Evolutionary conservation across 1,284 basidiomycete species (phyloP).

Genomic region (Austroboletus novae-zelandiae): DNA sequence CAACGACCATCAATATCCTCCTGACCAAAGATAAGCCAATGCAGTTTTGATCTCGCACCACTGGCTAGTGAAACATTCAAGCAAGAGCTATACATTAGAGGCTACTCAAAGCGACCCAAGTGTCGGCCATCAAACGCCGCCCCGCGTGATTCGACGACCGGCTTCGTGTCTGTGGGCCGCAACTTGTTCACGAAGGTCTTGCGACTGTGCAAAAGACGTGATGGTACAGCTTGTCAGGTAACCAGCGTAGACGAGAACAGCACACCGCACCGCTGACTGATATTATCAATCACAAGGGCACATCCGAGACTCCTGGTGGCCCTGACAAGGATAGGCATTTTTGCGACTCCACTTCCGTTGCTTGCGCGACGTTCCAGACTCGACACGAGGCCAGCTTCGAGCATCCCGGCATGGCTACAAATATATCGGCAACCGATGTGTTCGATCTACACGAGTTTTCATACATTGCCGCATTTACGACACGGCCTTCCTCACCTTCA

Average conservation of each 20-base stretch:
- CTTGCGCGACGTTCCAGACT: slow-evolving; percentile 10
- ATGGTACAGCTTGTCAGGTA: slow-evolving; percentile 15
- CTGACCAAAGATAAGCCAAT: slow-evolving; percentile 12
- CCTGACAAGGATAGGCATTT: not conserved
- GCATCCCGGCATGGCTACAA: slow-evolving; percentile 14
- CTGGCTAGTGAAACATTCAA: slow-evolving; percentile 35
- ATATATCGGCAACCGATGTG: slow-evolving; percentile 14
- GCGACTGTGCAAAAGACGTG: slow-evolving; percentile 19
- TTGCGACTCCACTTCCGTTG: slow-evolving; percentile 7
- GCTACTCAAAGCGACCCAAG: slow-evolving; percentile 25
- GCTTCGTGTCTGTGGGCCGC: slow-evolving; percentile 1
- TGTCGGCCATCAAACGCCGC: slow-evolving; percentile 6
- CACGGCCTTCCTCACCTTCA: slow-evolving; percentile 31
- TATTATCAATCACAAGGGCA: slow-evolving; percentile 2
- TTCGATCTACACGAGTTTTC: slow-evolving; percentile 34
- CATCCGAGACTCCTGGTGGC: not conserved
- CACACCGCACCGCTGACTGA: not conserved
- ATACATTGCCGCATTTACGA: slow-evolving; percentile 32
- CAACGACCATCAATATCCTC: not conserved
- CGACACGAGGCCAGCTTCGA: slow-evolving; percentile 6
- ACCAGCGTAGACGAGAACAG: not conserved
- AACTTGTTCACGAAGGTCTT: slow-evolving; percentile 14
- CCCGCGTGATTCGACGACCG: slow-evolving; percentile 1
- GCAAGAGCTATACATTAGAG: slow-evolving; percentile 28
- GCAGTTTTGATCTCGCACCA: slow-evolving; percentile 11